phyloP scores from a whole-genome alignment of 352 stramenopile species.

The Pythium chondricola region DNA sequence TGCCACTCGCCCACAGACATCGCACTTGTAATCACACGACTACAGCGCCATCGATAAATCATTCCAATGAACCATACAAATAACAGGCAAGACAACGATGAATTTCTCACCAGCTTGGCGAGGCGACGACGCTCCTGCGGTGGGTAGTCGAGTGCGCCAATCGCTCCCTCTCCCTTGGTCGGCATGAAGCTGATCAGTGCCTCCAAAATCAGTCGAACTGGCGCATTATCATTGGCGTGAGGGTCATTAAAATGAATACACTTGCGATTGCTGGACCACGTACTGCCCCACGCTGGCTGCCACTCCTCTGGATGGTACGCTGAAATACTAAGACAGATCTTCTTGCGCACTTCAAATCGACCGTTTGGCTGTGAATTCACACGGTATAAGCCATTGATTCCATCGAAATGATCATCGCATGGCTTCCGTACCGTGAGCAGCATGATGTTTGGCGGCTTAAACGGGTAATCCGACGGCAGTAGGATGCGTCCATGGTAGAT shows the following conservation, averaged over 20 bases:
- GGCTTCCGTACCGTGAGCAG: constrained; percentile 35
- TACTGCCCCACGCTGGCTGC: constrained; percentile 89
- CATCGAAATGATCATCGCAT: not conserved
- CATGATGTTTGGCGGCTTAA: constrained; percentile 98
- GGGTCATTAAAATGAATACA: not conserved
- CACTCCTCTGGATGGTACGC: constrained; percentile 97
- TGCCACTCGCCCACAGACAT: constrained; percentile 56
- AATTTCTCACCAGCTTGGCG: constrained; percentile 44
- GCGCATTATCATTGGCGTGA: no score
- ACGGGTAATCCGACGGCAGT: constrained; percentile 91
- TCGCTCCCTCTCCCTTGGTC: constrained; percentile 77
- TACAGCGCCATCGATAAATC: no score
- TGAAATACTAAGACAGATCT: constrained; percentile 98
- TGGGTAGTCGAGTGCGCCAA: constrained; percentile 74
- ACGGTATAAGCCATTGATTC: not conserved
- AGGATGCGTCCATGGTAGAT: constrained; percentile 98
- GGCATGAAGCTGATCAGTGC: constrained; percentile 98
- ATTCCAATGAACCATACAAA: no score
- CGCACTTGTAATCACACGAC: constrained; percentile 74
- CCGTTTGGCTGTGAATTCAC: constrained; percentile 79
- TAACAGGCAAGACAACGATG: constrained; percentile 1
- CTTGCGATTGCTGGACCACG: constrained; percentile 1
- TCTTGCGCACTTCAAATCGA: constrained; percentile 96
- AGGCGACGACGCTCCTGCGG: constrained; percentile 54
- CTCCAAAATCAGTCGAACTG: constrained; percentile 96